A percentile compares a stretch with the other conserved stretches of the same genome.
Evolutionary conservation across 805 yeast species (phyloP).

Genomic region (Metschnikowia lochheadii): DNA sequence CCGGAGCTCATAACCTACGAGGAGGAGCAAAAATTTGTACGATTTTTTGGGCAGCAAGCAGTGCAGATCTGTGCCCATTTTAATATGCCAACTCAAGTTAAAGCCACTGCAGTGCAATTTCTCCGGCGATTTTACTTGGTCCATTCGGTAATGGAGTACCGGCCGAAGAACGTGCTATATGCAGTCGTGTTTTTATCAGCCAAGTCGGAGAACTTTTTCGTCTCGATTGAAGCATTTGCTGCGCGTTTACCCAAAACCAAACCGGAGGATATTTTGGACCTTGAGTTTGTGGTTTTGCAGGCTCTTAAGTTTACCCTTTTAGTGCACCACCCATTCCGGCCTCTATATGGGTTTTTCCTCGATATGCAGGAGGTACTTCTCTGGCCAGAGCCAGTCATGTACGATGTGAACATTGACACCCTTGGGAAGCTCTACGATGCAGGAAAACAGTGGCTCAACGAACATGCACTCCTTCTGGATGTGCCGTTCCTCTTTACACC

Average conservation of each 20-base stretch:
- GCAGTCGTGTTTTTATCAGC: slow-evolving; percentile 83
- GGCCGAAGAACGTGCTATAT: slow-evolving; percentile 75
- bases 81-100: slow-evolving; percentile 82
- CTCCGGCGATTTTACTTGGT: slow-evolving; percentile 75
- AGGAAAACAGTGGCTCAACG: slow-evolving; percentile 62
- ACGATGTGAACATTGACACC: slow-evolving; percentile 46
- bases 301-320: slow-evolving; percentile 72
- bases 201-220: slow-evolving; percentile 86
- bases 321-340: slow-evolving; percentile 85
- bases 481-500: slow-evolving; percentile 79
- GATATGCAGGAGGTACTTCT: slow-evolving; percentile 67
- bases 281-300: slow-evolving; percentile 76
- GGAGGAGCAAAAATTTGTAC: slow-evolving; percentile 68
- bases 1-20: slow-evolving; percentile 50
- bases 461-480: slow-evolving; percentile 66
- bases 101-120: slow-evolving; percentile 81
- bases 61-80: slow-evolving; percentile 67
- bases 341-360: slow-evolving; percentile 90
- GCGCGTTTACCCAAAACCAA: slow-evolving; percentile 64
- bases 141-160: slow-evolving; percentile 80
- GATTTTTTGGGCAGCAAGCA: slow-evolving; percentile 69
- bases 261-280: slow-evolving; percentile 61
- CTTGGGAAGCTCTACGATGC: slow-evolving; percentile 68
- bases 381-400: slow-evolving; percentile 40
- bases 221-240: slow-evolving; percentile 77